Evolutionary conservation across 345 rosid species (phyloP).

Genomic region (Stellera chamaejasme): DNA sequence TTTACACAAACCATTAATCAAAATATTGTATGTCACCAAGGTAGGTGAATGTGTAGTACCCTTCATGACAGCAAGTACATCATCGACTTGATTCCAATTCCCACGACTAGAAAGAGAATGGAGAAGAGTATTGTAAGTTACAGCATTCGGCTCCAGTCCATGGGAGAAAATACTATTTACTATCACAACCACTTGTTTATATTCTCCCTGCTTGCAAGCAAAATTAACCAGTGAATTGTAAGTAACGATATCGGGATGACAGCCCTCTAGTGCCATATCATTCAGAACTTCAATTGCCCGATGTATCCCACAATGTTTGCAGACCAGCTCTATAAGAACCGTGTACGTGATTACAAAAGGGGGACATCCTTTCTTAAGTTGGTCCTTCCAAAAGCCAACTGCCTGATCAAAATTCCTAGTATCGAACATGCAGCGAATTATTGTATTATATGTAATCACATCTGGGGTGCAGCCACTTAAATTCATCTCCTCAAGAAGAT

Average conservation of each 20-base stretch:
- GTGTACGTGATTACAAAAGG: conserved; percentile 64
- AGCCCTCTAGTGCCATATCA: conserved; percentile 69
- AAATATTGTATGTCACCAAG: conserved; percentile 65
- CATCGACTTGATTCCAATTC: conserved; percentile 67
- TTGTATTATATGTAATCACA: conserved; percentile 65
- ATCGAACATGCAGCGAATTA: conserved; percentile 60
- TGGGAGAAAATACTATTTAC: conserved; percentile 40
- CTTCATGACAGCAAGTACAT: conserved; percentile 55
- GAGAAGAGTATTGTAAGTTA: conserved; percentile 71
- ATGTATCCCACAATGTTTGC: conserved; percentile 54
- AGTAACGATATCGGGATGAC: conserved; percentile 67
- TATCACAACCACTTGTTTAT: conserved; percentile 46
- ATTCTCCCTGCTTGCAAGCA: conserved; percentile 51
- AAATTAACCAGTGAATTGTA: conserved; percentile 63
- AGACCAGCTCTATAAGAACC: conserved; percentile 65
- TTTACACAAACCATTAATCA: conserved; percentile 79
- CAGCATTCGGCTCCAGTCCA: conserved; percentile 55
- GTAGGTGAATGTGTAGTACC: conserved; percentile 41
- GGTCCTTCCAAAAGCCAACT: conserved; percentile 59
- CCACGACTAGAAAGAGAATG: conserved; percentile 57
- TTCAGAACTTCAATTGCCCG: conserved; percentile 74
- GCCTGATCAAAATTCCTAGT: conserved; percentile 50
- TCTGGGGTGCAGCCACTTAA: conserved; percentile 75
- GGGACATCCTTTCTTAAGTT: conserved; percentile 61
- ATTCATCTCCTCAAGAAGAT: conserved; percentile 65